phyloP scores from a whole-genome alignment of 495 filamentous ascomycete species.

The Beverwykella pulmonaria region DNA sequence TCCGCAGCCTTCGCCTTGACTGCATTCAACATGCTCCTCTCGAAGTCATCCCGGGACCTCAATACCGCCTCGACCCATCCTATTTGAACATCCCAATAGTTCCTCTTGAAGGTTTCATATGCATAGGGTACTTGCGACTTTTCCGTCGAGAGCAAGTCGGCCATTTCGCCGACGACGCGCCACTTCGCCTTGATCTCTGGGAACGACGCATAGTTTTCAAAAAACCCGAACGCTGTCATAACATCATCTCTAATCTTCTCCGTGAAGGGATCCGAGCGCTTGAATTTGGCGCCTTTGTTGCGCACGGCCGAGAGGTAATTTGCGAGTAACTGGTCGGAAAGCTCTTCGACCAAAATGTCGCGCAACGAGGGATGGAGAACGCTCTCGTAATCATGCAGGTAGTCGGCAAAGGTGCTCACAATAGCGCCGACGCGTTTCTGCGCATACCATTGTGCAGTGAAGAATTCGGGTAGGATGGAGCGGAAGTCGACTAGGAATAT shows the following conservation, averaged over 20 bases:
- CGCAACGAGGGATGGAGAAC: conserved; percentile 82
- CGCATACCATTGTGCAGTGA: conserved; percentile 85
- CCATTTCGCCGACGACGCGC: conserved; percentile 81
- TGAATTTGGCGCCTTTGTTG: conserved; percentile 90
- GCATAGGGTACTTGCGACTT: conserved; percentile 72
- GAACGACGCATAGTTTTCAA: conserved; percentile 64
- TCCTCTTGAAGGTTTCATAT: conserved; percentile 79
- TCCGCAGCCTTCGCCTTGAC: conserved; percentile 86
- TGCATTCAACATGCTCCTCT: conserved; percentile 80
- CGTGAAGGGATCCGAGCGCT: conserved; percentile 75
- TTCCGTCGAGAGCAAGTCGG: conserved; percentile 71
- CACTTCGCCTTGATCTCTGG: conserved; percentile 82
- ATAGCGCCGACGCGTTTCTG: conserved; percentile 84
- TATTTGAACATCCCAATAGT: conserved; percentile 93
- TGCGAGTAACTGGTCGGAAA: conserved; percentile 85
- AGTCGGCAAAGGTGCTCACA: conserved; percentile 90
- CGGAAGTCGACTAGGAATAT: conserved; percentile 88
- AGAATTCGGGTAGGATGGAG: conserved; percentile 80
- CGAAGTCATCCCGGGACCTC: conserved; percentile 87
- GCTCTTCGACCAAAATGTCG: conserved; percentile 86
- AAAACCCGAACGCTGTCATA: conserved; percentile 76
- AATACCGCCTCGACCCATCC: conserved; percentile 96
- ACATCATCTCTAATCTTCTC: conserved; percentile 92
- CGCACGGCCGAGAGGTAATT: conserved; percentile 82
- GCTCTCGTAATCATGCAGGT: conserved; percentile 78